Conservation (phyloP, 1,284 basidiomycete genomes). For the Pascua sp. region DNA sequence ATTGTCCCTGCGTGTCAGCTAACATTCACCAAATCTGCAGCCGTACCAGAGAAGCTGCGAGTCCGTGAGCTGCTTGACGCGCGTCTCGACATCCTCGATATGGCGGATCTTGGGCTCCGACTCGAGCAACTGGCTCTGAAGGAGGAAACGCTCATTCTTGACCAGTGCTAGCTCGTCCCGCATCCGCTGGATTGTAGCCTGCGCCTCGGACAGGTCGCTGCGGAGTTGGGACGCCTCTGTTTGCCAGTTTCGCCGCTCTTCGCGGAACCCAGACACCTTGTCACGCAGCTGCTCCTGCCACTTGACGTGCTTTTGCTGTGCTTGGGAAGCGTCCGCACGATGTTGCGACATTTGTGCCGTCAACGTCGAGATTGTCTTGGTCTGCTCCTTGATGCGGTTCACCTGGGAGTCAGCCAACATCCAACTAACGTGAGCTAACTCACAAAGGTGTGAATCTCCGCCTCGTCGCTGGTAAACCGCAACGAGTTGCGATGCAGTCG, state of each 20-base stretch:
- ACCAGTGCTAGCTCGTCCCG: slow-evolving; percentile 39
- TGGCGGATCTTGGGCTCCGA: slow-evolving; percentile 36
- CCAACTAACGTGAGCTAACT: too few relatives aligned
- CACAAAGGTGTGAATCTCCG: slow-evolving; percentile 45
- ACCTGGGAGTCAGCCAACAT: too few relatives aligned
- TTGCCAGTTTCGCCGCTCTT: slow-evolving; percentile 40
- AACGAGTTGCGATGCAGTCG: slow-evolving; percentile 39
- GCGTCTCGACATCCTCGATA: slow-evolving; percentile 40
- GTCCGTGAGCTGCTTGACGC: slow-evolving; percentile 42
- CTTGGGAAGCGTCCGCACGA: slow-evolving; percentile 34
- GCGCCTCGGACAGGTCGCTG: slow-evolving; percentile 30
- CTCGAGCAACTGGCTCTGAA: slow-evolving; percentile 40
- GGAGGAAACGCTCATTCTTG: slow-evolving; percentile 45
- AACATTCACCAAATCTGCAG: too few relatives aligned
- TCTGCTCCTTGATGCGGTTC: slow-evolving; percentile 43
- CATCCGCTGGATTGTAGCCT: slow-evolving; percentile 23
- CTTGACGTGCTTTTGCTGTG: slow-evolving; percentile 41
- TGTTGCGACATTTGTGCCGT: slow-evolving; percentile 35
- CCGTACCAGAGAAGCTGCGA: slow-evolving; percentile 39
- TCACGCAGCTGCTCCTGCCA: slow-evolving; percentile 44
- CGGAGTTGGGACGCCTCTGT: slow-evolving; percentile 32
- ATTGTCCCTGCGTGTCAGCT: slow-evolving; percentile 22
- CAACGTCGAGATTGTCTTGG: slow-evolving; percentile 33
- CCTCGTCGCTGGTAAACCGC: slow-evolving; percentile 43
- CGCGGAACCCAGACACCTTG: slow-evolving; percentile 35